phyloP scores from a whole-genome alignment of 2,329 filamentous ascomycete species.

The Eutypa lata region DNA sequence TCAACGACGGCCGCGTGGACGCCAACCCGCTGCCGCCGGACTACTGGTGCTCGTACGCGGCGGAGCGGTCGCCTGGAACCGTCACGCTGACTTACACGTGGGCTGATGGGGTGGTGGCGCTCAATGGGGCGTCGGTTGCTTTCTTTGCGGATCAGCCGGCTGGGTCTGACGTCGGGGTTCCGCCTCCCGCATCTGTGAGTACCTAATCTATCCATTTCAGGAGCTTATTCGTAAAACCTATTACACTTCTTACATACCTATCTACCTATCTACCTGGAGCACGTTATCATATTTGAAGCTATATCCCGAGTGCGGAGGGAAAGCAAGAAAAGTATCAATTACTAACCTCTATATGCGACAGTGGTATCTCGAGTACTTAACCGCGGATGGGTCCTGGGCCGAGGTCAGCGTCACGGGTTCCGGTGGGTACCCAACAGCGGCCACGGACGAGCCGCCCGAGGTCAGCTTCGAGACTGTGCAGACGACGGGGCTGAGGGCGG shows the following conservation, averaged over 20 bases:
- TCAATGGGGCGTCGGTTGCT: slow-evolving; percentile 27
- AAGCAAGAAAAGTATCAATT: no score
- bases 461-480: slow-evolving; percentile 23
- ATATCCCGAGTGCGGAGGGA: no score
- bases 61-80: slow-evolving; percentile 25
- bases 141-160: slow-evolving; percentile 30
- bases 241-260: neutral
- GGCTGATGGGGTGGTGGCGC: slow-evolving; percentile 20
- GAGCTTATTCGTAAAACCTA: no score
- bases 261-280: no score
- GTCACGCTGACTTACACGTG: slow-evolving; percentile 30
- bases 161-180: slow-evolving; percentile 26
- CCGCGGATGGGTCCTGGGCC: slow-evolving; percentile 16
- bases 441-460: slow-evolving; percentile 24
- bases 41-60: slow-evolving; percentile 34
- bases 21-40: slow-evolving; percentile 32
- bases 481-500: slow-evolving; percentile 22
- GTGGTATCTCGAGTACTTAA: slow-evolving; percentile 26
- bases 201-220: neutral
- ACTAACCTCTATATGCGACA: no score
- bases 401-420: slow-evolving; percentile 18
- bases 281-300: no score
- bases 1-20: slow-evolving; percentile 31
- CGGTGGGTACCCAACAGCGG: slow-evolving; percentile 21
- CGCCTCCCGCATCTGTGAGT: slow-evolving; percentile 23